Base-by-base conservation (phyloP, 305 asterid genomes). In the Rubia peregrina region DNA sequence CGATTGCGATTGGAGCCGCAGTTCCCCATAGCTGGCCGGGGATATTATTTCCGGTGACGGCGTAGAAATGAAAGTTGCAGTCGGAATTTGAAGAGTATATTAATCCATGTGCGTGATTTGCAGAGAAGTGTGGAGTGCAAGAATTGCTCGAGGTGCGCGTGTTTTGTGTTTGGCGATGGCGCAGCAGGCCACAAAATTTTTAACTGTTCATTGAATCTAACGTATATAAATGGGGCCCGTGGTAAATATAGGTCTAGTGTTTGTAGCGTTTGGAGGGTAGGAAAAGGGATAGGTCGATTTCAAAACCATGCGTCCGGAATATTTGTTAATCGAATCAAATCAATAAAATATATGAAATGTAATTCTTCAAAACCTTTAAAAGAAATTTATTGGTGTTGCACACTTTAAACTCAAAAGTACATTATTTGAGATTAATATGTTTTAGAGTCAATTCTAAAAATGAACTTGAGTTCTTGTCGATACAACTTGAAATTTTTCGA, bases 1-100 rank as follows among this genome's bases (percentile, higher is more conserved):
- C 21, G n/a, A n/a, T n/a, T n/a, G n/a, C n/a, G n/a, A 33, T 33
- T 33, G 53, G 96, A 89, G 68, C 74, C 21, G 73, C 80, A 76
- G 60, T 72, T 55, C 19, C 80, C 80, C 80, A 76, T 76, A 7
- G 66, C 55, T 7, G 51, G 51, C 60, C 65, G 30, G 26, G 1
- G 42, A 38, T 13, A 8, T 56, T 10, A 8, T 14, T 30, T 26
- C 9, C n/a, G 40, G 41, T 5, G 70, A 21, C 8, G 61, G 60
- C 56, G 67, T 17, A 21, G 49, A 11, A 17, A 13, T 24, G 14
- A 26, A 4, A 2, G 41, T 5, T 62, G 46, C 21, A 65, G n/a
- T 16, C 19, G n/a, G 71, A 41, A 41, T 36, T 60, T 17, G 30
- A 70, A 70, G 42, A 55, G 74, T 51, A 63, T 69, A 33, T 33